Base-by-base conservation (phyloP, 1,284 basidiomycete species). In the Cystobasidium slooffiae region DNA sequence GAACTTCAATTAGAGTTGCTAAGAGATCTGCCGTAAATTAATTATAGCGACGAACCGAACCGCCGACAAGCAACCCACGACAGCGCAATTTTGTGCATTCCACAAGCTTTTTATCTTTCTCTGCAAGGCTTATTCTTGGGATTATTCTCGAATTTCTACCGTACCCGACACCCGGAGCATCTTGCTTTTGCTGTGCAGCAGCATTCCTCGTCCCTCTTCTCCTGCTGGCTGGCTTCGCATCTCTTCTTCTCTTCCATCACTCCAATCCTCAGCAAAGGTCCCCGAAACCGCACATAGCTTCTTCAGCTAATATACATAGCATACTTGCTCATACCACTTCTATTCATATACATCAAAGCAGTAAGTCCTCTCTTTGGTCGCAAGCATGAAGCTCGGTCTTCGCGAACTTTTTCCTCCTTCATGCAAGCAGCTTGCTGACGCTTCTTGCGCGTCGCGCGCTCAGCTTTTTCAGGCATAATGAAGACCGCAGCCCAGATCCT, bases 401-500 rank as follows among this genome's bases (percentile, higher is more conserved):
- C 47, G 14, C 20, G 47, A 16, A 16, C 47, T 51, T 51, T 20
- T 51, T 51, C 47, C 47, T 51, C 47, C 20, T 51, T 20, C 47
- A 51, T 51, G 14, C 47, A 16, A 16, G 47, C 47, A 51, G 20
- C 39, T 39, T 31, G 64, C 64, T 66, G 49, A 66, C 64, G 47
- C 31, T 18, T n/a, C n/a, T 10, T 9, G 16, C 49, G 37, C 39
- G 37, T 41, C 64, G 64, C 64, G 64, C 31, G 31, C 31, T 31
- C 51, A 66, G 49, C 37, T 43, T 43, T 56, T 58, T 10, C 70
- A 22, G 53, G 41, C 49, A 52, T 41, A 31, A 73, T 73, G 70
- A 73, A 73, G 70, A 58, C 61, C 62, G 44, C 62, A 51, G 43
- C 70, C 20, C 43, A 52, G 56, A 22, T 53, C 20, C 43, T 65